These are phyloP conservation scores for Ramularia collo-cygni DNA, from an alignment of 2,329 filamentous ascomycete species.

Conservation along the genomic window DNA sequence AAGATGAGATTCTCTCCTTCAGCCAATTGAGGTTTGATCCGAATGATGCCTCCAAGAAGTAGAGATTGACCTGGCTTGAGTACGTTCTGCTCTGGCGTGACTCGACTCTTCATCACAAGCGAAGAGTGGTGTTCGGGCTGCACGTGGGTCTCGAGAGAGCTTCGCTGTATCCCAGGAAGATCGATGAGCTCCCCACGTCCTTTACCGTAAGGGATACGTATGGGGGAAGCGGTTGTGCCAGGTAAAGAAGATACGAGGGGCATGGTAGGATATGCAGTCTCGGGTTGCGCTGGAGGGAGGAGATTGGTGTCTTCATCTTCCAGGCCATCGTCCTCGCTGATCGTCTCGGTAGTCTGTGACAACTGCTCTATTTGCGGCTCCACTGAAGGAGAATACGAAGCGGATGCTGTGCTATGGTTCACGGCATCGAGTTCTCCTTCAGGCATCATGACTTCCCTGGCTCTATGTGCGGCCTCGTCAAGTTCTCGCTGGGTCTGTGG, in stretches of 20 bases:
- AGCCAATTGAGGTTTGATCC: slow-evolving; percentile 60
- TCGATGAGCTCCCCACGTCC: slow-evolving; percentile 89
- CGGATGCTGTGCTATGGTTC: background rate
- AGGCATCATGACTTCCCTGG: slow-evolving; percentile 2
- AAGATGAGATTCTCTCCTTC: slow-evolving; percentile 57
- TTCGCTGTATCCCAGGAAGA: slow-evolving; percentile 75
- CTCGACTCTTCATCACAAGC: slow-evolving; percentile 71
- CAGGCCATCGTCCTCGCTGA: slow-evolving; percentile 18
- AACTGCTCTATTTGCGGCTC: background rate
- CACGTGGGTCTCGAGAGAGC: slow-evolving; percentile 65
- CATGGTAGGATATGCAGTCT: slow-evolving; percentile 73
- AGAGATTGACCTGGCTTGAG: slow-evolving; percentile 74
- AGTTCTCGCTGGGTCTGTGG: background rate
- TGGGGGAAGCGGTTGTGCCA: slow-evolving; percentile 91
- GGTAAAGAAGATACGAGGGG: slow-evolving; percentile 80
- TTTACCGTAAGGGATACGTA: slow-evolving; percentile 81
- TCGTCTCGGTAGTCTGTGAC: slow-evolving; percentile 1
- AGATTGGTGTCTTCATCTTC: slow-evolving; percentile 38
- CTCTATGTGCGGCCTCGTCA: background rate
- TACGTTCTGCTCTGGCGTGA: slow-evolving; percentile 64
- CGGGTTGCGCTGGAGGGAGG: slow-evolving; percentile 67
- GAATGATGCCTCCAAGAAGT: slow-evolving; percentile 71
- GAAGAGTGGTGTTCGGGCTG: slow-evolving; percentile 56
- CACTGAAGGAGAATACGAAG: background rate
- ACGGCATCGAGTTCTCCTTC: slow-evolving; percentile 5